These are phyloP conservation scores for Penicilliopsis zonata DNA, from an alignment of 495 filamentous ascomycete genomes.

Conservation along the genomic window DNA sequence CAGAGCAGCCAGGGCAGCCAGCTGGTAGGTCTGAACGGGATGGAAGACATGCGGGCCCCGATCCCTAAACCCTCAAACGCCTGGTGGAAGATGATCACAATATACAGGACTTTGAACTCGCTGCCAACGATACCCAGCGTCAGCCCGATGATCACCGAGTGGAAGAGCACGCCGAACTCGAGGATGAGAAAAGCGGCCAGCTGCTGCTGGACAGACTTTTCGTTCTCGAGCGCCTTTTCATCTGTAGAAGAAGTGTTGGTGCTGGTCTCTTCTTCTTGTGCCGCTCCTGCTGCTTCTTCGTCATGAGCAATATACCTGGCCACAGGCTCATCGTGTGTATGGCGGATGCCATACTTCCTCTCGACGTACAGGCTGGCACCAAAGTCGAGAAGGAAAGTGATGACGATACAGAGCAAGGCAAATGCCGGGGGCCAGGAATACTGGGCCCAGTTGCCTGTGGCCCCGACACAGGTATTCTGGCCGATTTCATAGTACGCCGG, in stretches of 20 bases:
- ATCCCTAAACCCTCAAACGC: constrained; percentile 15
- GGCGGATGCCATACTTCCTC: constrained; percentile 28
- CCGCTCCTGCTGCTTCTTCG: constrained; percentile 2
- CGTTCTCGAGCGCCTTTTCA: constrained; percentile 1
- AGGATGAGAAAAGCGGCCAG: constrained; percentile 34
- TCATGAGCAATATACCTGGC: constrained; percentile 7
- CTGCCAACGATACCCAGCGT: constrained; percentile 49
- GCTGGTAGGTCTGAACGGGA: constrained; percentile 30
- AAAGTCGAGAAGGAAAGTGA: constrained; percentile 27
- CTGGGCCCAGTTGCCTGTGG: constrained; percentile 32
- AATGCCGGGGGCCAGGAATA: constrained; percentile 30
- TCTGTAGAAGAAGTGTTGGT: not conserved
- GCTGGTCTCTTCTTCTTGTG: not conserved
- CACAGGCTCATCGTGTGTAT: constrained; percentile 14
- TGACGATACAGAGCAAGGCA: constrained; percentile 14
- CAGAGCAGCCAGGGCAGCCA: constrained; percentile 23
- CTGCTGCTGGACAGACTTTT: constrained; percentile 15
- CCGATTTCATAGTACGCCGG: constrained; percentile 40
- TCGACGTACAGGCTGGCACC: constrained; percentile 38
- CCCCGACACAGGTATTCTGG: constrained; percentile 36
- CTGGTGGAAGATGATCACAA: constrained; percentile 47
- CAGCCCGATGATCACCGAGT: constrained; percentile 62
- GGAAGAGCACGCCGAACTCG: constrained; percentile 61
- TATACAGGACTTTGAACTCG: constrained; percentile 52
- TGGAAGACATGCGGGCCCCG: constrained; percentile 16